A percentile compares a stretch with the other conserved stretches of the same genome.
Conservation (phyloP, 257 asterid genomes). For the Nicotiana otophora region DNA sequence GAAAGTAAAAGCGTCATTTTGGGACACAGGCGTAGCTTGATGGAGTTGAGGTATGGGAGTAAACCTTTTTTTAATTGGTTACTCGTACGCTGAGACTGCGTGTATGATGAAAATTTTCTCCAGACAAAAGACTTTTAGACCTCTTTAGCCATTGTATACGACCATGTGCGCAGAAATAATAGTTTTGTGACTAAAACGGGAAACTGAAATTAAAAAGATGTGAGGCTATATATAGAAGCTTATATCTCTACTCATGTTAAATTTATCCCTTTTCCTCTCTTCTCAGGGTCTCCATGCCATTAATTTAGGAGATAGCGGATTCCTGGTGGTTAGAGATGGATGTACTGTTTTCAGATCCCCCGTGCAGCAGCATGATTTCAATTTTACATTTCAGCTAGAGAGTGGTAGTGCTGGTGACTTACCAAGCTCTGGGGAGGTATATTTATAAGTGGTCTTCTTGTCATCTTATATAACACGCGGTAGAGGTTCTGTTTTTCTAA, state of each 20-base stretch:
- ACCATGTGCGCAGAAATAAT: not conserved
- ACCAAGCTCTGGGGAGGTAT: slow-evolving; percentile 95
- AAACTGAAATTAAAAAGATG: not conserved
- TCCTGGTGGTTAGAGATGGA: slow-evolving; percentile 89
- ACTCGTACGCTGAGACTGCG: not conserved
- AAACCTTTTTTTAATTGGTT: not conserved
- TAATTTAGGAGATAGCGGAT: slow-evolving; percentile 95
- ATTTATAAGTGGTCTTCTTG: not conserved
- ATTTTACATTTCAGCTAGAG: slow-evolving; percentile 86
- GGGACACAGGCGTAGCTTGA: not conserved
- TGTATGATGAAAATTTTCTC: not conserved
- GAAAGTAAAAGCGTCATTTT: not conserved
- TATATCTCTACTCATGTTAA: not conserved
- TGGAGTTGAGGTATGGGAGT: not conserved
- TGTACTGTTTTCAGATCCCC: slow-evolving; percentile 78
- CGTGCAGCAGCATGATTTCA: slow-evolving; percentile 94
- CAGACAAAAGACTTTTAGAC: not conserved
- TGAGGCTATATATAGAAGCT: not conserved
- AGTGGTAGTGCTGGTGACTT: slow-evolving; percentile 74
- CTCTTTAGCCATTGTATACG: not conserved
- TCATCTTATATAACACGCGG: not conserved
- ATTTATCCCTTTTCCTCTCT: not conserved
- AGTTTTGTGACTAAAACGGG: not conserved
- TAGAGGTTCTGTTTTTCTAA: not conserved
- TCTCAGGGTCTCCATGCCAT: slow-evolving; percentile 82